These are phyloP conservation scores for Apiospora arundinis DNA, from an alignment of 2,329 filamentous ascomycete genomes.

Conservation along the genomic window DNA sequence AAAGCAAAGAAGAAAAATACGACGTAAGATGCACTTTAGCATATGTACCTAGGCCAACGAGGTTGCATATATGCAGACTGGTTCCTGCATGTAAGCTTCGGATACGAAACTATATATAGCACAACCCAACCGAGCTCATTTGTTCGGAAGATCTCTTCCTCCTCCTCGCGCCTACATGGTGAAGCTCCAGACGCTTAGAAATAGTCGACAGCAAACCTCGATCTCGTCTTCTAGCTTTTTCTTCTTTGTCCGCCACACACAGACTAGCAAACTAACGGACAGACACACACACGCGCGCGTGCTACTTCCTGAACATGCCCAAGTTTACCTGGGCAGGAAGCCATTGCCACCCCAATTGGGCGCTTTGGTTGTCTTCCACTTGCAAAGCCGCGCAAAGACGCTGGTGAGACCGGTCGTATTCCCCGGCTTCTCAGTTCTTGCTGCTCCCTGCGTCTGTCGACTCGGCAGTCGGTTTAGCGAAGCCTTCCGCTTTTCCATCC, in stretches of 20 bases:
- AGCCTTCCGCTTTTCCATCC: neutral
- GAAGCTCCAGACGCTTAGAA: too few relatives aligned
- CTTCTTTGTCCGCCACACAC: too few relatives aligned
- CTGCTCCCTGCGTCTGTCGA: neutral
- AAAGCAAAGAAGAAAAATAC: too few relatives aligned
- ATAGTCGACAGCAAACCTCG: too few relatives aligned
- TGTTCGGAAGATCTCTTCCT: neutral
- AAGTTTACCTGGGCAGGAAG: neutral
- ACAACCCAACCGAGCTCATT: neutral
- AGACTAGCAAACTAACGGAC: too few relatives aligned
- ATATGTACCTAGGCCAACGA: neutral
- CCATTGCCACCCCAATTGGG: neutral
- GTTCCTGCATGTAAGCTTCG: neutral
- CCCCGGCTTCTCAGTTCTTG: neutral
- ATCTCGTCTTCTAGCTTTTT: too few relatives aligned
- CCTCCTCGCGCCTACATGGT: too few relatives aligned
- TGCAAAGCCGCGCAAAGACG: neutral
- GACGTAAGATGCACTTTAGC: too few relatives aligned
- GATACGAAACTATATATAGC: neutral
- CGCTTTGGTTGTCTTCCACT: neutral
- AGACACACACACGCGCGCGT: too few relatives aligned
- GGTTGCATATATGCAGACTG: neutral
- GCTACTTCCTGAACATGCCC: too few relatives aligned
- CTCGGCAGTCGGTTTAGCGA: neutral
- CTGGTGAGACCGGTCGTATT: neutral